Evolutionary conservation across 1,284 basidiomycete species (phyloP).

Genomic region (Naganishia albida): DNA sequence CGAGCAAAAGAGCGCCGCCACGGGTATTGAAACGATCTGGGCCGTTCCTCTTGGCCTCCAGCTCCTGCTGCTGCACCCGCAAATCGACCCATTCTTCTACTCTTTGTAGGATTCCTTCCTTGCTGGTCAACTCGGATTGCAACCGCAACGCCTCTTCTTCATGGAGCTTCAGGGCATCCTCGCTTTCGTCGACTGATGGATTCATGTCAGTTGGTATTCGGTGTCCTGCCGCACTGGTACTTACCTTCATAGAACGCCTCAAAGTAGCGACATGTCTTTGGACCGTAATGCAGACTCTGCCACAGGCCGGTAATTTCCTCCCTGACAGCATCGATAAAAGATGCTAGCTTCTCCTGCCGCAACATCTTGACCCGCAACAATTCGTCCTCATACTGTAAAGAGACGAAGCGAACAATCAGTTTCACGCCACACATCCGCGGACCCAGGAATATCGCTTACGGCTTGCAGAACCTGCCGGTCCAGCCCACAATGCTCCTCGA

Average conservation of each 20-base stretch:
- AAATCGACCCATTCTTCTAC: conserved; percentile 89
- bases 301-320: conserved; percentile 78
- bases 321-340: conserved; percentile 80
- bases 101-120: conserved; percentile 71
- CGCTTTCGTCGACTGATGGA: conserved; percentile 44
- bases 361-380: conserved; percentile 85
- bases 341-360: conserved; percentile 81
- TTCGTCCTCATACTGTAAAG: conserved; percentile 74
- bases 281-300: conserved; percentile 82
- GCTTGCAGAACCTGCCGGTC: conserved; percentile 46
- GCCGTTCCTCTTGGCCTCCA: conserved; percentile 59
- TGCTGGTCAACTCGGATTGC: conserved; percentile 74
- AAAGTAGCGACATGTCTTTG: conserved; percentile 78
- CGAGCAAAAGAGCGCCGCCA: conserved; percentile 77
- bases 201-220: neutral
- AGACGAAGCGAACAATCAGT: neutral
- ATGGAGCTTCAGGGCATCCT: conserved; percentile 82
- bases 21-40: conserved; percentile 51
- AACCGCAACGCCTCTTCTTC: conserved; percentile 82
- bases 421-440: neutral
- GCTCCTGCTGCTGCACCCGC: conserved; percentile 84
- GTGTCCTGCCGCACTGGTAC: conserved; percentile 37
- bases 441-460: conserved; percentile 36
- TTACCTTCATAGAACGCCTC: conserved; percentile 75
- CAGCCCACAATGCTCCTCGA: conserved; percentile 50